Evolutionary conservation across 192 early-diverging fungal genomes (phyloP).

Genomic region (Thamnidium elegans): DNA sequence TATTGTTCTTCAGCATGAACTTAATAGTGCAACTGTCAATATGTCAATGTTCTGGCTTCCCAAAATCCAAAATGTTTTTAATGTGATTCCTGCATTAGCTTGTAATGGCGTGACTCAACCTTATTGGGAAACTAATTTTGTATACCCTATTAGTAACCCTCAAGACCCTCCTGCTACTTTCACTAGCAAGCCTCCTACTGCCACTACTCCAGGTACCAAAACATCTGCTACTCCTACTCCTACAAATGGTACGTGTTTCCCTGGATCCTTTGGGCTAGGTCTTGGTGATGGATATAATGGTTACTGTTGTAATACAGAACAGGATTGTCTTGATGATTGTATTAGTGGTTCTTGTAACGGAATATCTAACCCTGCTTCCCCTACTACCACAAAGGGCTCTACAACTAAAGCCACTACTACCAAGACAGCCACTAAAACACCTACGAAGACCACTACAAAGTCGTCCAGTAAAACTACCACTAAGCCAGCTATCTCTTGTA

Average conservation of each 20-base stretch:
- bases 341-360: neutral
- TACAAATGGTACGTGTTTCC: neutral
- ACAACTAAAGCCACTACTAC: too few relatives aligned
- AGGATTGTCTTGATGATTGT: neutral
- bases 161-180: too few relatives aligned
- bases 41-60: constrained; percentile 46
- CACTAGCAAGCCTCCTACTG: neutral
- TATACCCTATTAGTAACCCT: neutral
- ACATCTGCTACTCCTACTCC: neutral
- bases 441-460: too few relatives aligned
- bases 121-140: constrained; percentile 35
- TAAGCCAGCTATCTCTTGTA: too few relatives aligned
- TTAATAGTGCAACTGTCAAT: constrained; percentile 36
- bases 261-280: neutral
- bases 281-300: neutral
- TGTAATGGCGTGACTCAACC: constrained; percentile 40
- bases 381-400: too few relatives aligned
- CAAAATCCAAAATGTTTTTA: constrained; percentile 32
- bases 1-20: constrained; percentile 42
- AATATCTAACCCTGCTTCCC: too few relatives aligned
- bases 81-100: constrained; percentile 31
- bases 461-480: too few relatives aligned
- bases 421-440: too few relatives aligned
- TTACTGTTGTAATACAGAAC: neutral
- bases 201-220: neutral